Conservation (phyloP, 2,329 filamentous ascomycete species). For the Xylaria arbuscula region DNA sequence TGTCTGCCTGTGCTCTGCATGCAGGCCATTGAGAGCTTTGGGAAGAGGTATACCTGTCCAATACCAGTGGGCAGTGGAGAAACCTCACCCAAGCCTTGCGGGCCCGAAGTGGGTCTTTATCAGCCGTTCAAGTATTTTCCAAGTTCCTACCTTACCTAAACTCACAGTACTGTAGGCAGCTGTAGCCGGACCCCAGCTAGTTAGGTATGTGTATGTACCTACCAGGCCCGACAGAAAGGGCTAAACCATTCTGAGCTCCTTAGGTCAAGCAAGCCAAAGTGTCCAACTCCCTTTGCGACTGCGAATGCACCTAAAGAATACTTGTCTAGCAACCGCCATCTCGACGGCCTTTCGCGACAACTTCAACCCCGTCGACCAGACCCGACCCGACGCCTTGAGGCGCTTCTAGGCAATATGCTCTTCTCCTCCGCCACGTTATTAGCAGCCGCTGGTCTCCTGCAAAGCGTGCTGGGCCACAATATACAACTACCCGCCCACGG, state of each 20-base stretch:
- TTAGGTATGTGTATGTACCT: no score
- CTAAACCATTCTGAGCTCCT: not conserved
- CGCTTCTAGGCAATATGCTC: slow-evolving; percentile 53
- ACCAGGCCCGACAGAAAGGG: no score
- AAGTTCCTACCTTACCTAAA: not conserved
- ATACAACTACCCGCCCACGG: slow-evolving; percentile 94
- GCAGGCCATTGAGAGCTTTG: slow-evolving; percentile 1
- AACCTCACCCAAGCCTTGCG: slow-evolving; percentile 9
- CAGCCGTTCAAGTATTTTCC: slow-evolving; percentile 23
- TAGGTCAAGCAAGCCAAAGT: slow-evolving; percentile 42
- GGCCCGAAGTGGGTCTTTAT: slow-evolving; percentile 21
- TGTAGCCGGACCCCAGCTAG: not conserved
- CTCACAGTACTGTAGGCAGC: not conserved
- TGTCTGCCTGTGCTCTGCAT: slow-evolving; percentile 10
- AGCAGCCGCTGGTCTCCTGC: slow-evolving; percentile 61
- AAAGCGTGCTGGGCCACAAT: slow-evolving; percentile 81
- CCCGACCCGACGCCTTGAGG: slow-evolving; percentile 21
- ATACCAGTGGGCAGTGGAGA: slow-evolving; percentile 19
- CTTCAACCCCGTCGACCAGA: slow-evolving; percentile 29
- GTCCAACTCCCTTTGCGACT: slow-evolving; percentile 41
- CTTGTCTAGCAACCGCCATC: slow-evolving; percentile 16
- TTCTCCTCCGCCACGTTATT: slow-evolving; percentile 60
- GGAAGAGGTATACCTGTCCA: slow-evolving; percentile 36
- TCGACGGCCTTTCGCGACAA: slow-evolving; percentile 18
- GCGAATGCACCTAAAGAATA: slow-evolving; percentile 15